Conservation (phyloP, 139 green algal genomes). For the Diplosphaera chodatii region DNA sequence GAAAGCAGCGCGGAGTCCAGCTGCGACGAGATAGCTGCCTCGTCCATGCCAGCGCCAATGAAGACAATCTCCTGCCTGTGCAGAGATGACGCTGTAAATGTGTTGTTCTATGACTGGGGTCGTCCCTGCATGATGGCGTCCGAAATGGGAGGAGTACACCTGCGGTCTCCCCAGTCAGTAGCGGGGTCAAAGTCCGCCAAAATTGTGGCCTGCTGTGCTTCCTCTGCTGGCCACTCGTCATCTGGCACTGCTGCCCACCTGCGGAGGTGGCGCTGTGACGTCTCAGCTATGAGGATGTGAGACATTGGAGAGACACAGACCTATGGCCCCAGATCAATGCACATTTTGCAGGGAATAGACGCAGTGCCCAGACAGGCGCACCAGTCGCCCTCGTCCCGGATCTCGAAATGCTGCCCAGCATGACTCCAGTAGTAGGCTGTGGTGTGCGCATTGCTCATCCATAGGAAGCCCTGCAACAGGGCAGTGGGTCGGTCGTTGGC, state of each 20-base stretch:
- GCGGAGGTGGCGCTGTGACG: no score
- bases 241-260: conserved; percentile 73
- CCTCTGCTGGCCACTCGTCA: conserved; percentile 72
- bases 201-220: conserved; percentile 53
- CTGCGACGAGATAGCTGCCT: conserved; percentile 68
- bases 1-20: conserved; percentile 78
- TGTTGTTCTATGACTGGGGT: no score
- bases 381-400: conserved; percentile 80
- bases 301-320: no score
- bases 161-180: conserved; percentile 56
- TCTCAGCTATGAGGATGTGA: no score
- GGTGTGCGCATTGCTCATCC: conserved; percentile 75
- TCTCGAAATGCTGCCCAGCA: conserved; percentile 90
- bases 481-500: no score
- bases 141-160: not conserved
- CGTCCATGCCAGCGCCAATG: conserved; percentile 81
- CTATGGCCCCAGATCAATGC: no score
- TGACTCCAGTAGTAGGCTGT: conserved; percentile 89
- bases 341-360: no score
- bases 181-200: conserved; percentile 60
- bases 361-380: no score
- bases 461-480: conserved; percentile 88
- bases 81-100: no score
- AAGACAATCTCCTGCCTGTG: conserved; percentile 91
- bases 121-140: no score